A percentile compares a stretch with the other conserved stretches of the same genome.
These are phyloP conservation scores for Conidiobolus coronatus DNA, from an alignment of 371 early-diverging fungal genomes.

Conservation along the genomic window DNA sequence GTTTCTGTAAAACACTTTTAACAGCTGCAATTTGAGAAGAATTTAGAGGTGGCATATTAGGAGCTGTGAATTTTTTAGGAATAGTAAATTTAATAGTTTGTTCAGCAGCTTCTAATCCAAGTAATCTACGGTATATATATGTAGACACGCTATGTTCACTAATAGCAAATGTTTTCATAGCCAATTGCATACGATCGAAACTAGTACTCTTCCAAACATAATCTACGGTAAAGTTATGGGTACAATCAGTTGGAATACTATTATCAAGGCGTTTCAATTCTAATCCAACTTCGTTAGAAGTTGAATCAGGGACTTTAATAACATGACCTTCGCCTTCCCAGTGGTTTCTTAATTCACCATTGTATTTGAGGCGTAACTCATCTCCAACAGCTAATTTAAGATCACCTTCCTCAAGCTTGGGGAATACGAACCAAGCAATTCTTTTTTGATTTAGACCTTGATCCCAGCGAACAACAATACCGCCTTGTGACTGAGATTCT, in stretches of 20 bases:
- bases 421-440: constrained; percentile 81
- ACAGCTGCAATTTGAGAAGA: constrained; percentile 92
- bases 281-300: constrained; percentile 65
- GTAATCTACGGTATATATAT: constrained; percentile 77
- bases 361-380: constrained; percentile 72
- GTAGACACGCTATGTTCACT: constrained; percentile 84
- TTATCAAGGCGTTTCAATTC: constrained; percentile 41
- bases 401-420: constrained; percentile 81
- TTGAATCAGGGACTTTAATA: constrained; percentile 83
- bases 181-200: constrained; percentile 89
- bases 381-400: constrained; percentile 89
- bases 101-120: constrained; percentile 82
- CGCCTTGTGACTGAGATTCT: constrained; percentile 85
- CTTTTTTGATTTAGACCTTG: constrained; percentile 82
- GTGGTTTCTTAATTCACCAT: constrained; percentile 58
- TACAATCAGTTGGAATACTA: constrained; percentile 62
- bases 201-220: constrained; percentile 97
- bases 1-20: constrained; percentile 68
- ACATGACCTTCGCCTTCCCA: constrained; percentile 88
- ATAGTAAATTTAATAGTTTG: constrained; percentile 44
- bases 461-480: constrained; percentile 91
- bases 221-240: constrained; percentile 90
- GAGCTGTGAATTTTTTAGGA: constrained; percentile 74
- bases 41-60: constrained; percentile 88
- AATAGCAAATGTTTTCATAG: constrained; percentile 87